Evolutionary conservation across 768 basidiomycete species (phyloP), one percentile per base, ranked within the genome.

Genomic region (Clitopilus hobsonii): DNA sequence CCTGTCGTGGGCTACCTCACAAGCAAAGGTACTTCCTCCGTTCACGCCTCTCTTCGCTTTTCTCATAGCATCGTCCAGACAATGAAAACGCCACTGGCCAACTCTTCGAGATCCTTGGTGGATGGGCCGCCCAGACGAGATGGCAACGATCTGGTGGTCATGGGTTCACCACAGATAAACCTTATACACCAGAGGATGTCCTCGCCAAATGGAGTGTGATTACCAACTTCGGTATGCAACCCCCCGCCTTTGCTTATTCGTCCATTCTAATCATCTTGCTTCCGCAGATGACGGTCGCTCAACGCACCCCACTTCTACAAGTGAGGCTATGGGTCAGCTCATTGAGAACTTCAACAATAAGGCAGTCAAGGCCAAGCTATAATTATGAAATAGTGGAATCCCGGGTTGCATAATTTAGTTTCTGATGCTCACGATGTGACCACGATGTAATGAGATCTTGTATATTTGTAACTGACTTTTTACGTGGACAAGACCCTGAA

Each of bases 121-220:
- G 96, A 0, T 98, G 94, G 91, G 88, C 89, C 2, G 91, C 91
- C 0, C 85, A 94, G 69, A 87, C 90, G 27, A 80, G 96, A 55
- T 99, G 96, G 95, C 90, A 98, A 69, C 84, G 93, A 13, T 77
- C 92, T 7, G 89, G 87, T 1, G 97, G 95, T 8, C 74, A 87
- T 64, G 88, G 89, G 6, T 98, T 98, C 84, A 88, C 94, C 4
- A 80, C 87, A 29, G 86, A 86, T 66, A 79, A 78, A 56, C 76
- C 79, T 2, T 79, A 89, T 58, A 85, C 84, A 6, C 90, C 94
- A 0, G 97, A 98, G 70, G 84, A 87, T 54, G 76, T 98, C 49
- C 65, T 86, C 13, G 69, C 77, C 23, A 88, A 93, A 64, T 98
- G 94, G 95, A 76, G 79, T 45, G 70, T 75, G 51, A 89, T 98